Percentiles rank a stretch among this genome's conserved stretches.
These are phyloP conservation scores for Obelidium mucronatum DNA, from an alignment of 192 early-diverging fungal genomes.

Conservation along the genomic window DNA sequence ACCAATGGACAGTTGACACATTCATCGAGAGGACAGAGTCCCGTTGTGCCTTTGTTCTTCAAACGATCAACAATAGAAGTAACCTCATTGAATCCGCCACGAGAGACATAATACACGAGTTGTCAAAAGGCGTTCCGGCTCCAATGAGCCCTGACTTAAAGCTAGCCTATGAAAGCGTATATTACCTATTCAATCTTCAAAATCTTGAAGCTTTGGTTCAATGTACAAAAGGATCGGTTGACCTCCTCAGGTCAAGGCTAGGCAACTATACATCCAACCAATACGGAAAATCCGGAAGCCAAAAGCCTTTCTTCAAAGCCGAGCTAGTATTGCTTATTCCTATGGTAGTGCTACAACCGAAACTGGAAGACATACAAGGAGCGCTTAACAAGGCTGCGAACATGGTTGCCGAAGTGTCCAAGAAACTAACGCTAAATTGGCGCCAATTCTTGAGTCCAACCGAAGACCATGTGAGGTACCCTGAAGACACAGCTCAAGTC, in stretches of 20 bases:
- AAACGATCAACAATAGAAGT: slow-evolving; percentile 61
- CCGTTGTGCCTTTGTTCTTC: slow-evolving; percentile 54
- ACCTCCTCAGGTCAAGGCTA: slow-evolving; percentile 57
- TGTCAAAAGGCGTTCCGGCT: slow-evolving; percentile 54
- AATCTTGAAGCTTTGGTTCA: slow-evolving; percentile 69
- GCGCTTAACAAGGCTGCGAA: slow-evolving; percentile 61
- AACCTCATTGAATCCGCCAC: slow-evolving; percentile 67
- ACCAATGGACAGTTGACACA: slow-evolving; percentile 69
- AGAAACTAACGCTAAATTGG: slow-evolving; percentile 66
- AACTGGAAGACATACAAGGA: slow-evolving; percentile 69
- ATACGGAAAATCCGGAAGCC: slow-evolving; percentile 59
- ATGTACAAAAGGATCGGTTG: slow-evolving; percentile 69
- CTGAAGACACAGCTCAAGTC: slow-evolving; percentile 70
- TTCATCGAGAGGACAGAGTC: slow-evolving; percentile 66
- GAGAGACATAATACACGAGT: slow-evolving; percentile 62
- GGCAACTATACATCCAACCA: slow-evolving; percentile 66
- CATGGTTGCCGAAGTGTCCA: slow-evolving; percentile 67
- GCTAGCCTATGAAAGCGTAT: slow-evolving; percentile 67
- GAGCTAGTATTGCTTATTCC: slow-evolving; percentile 68
- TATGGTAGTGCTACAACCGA: slow-evolving; percentile 68
- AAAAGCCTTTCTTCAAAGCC: slow-evolving; percentile 68
- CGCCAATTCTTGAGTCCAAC: slow-evolving; percentile 51
- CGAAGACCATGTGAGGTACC: slow-evolving; percentile 55
- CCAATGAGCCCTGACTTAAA: slow-evolving; percentile 55
- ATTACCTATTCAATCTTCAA: slow-evolving; percentile 67